Evolutionary conservation across 345 rosid genomes (phyloP).

Genomic region (Turnera subulata): DNA sequence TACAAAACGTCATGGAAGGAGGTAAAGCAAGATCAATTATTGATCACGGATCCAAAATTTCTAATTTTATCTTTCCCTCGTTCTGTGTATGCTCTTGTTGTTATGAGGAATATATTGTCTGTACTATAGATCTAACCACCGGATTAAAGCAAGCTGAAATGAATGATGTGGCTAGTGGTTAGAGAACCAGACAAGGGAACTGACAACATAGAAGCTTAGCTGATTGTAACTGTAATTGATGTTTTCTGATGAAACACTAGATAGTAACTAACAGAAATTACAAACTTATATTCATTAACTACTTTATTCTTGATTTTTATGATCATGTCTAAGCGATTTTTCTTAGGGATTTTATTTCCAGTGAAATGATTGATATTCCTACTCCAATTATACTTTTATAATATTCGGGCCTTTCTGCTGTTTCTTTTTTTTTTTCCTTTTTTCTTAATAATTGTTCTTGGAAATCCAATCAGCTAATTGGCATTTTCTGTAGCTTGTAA

Average conservation of each 20-base stretch:
- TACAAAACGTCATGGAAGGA: no score
- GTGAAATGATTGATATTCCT: not conserved
- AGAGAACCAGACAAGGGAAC: not conserved
- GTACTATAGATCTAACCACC: no score
- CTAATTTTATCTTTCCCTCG: no score
- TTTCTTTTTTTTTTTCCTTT: not conserved
- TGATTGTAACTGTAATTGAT: no score
- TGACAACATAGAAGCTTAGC: not conserved
- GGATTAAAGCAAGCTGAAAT: no score
- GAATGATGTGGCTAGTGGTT: no score
- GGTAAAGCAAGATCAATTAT: no score
- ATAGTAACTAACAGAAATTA: not conserved
- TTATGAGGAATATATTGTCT: no score
- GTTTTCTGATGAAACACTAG: not conserved
- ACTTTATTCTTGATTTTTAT: not conserved
- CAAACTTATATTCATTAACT: no score
- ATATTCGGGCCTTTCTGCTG: not conserved
- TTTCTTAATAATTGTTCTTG: not conserved
- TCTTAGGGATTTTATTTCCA: not conserved
- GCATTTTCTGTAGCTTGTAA: not conserved
- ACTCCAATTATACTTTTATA: not conserved
- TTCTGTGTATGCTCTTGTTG: no score
- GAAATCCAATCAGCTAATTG: not conserved
- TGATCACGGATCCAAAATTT: no score
- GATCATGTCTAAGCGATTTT: not conserved